Evolutionary conservation across 2,329 filamentous ascomycete species (phyloP).

Genomic region (Nigrograna mackinnonii): DNA sequence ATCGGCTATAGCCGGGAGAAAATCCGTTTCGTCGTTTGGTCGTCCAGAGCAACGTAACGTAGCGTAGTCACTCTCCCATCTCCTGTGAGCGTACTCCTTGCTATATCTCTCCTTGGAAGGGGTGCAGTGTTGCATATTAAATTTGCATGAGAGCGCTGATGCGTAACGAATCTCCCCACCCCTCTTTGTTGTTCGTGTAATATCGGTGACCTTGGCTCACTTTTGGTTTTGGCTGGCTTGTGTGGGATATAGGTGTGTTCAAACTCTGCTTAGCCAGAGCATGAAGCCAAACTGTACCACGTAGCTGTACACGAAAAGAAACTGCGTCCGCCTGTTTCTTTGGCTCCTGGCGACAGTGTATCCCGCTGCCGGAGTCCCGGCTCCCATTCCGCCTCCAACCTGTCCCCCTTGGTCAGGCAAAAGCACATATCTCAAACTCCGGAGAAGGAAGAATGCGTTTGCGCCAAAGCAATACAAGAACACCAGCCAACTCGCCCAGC

Average conservation of each 20-base stretch:
- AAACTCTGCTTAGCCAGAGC: slow-evolving; percentile 68
- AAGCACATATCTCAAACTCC: slow-evolving; percentile 93
- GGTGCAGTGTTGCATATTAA: too few species aligned
- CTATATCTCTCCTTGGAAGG: too few species aligned
- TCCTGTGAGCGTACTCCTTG: too few species aligned
- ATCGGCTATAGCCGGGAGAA: too few species aligned
- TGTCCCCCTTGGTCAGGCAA: slow-evolving; percentile 67
- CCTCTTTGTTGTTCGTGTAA: background rate
- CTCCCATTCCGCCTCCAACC: slow-evolving; percentile 7
- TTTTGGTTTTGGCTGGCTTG: background rate
- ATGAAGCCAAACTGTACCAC: slow-evolving; percentile 93
- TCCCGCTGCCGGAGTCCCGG: slow-evolving; percentile 52
- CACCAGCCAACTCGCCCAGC: slow-evolving; percentile 85
- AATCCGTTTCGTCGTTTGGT: too few species aligned
- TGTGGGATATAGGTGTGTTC: slow-evolving; percentile 3
- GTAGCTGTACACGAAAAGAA: slow-evolving; percentile 69
- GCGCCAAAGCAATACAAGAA: slow-evolving; percentile 92
- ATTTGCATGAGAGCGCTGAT: too few species aligned
- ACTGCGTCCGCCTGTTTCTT: slow-evolving; percentile 33
- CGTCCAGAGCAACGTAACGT: too few species aligned
- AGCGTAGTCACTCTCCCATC: too few species aligned
- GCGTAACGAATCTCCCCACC: background rate
- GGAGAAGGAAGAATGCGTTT: slow-evolving; percentile 93
- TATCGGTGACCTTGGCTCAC: too few species aligned
- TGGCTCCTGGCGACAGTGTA: slow-evolving; percentile 81